Percentiles rank a stretch among this genome's conserved stretches.
phyloP scores from a whole-genome alignment of 2,329 filamentous ascomycete genomes.

The Berkeleyomyces rouxiae region DNA sequence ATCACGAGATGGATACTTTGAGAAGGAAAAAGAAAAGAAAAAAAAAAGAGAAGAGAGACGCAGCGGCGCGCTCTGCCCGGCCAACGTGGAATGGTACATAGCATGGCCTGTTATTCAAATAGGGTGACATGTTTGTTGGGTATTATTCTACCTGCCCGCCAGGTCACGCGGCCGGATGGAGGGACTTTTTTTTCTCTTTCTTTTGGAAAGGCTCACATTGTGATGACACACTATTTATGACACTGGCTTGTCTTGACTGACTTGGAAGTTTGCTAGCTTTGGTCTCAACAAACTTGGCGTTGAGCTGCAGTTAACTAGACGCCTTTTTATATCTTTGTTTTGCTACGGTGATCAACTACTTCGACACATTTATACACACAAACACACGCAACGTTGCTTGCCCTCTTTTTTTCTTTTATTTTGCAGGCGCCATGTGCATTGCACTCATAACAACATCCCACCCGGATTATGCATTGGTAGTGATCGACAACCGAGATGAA shows the following conservation, averaged over 20 bases:
- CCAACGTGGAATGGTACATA: not conserved
- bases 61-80: not conserved
- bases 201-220: not conserved
- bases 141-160: not conserved
- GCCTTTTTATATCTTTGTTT: not conserved
- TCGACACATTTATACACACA: not conserved
- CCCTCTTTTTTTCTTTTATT: not conserved
- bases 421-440: conserved; percentile 49
- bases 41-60: not conserved
- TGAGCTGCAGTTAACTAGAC: not conserved
- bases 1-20: not conserved
- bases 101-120: not conserved
- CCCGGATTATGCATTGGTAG: conserved; percentile 56
- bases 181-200: not conserved
- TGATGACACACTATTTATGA: not conserved
- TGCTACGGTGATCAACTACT: not conserved
- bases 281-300: not conserved
- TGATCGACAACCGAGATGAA: conserved; percentile 66
- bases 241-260: not conserved
- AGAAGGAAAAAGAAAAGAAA: not conserved
- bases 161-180: not conserved
- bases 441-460: conserved; percentile 59
- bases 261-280: not conserved
- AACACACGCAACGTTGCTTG: not conserved
- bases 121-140: not conserved